phyloP scores from a whole-genome alignment of 495 filamentous ascomycete species.

The Halenospora varia region DNA sequence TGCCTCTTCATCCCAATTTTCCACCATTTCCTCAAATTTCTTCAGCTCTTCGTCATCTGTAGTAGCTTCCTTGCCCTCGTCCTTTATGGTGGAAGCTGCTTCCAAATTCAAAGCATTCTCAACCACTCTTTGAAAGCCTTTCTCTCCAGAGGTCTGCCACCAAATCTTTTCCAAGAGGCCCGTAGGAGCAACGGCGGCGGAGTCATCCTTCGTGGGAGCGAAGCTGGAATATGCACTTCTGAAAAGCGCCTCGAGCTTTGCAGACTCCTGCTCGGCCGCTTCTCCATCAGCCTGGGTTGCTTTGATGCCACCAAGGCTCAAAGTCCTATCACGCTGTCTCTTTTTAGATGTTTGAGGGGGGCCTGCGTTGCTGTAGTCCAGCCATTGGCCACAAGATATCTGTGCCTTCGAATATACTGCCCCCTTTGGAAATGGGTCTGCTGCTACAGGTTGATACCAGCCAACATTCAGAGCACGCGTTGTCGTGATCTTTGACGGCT shows the following conservation, averaged over 20 bases:
- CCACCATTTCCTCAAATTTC: conserved; percentile 18
- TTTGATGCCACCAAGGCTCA: conserved; percentile 62
- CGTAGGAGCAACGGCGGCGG: conserved; percentile 65
- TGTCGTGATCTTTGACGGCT: conserved; percentile 54
- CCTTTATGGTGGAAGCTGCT: conserved; percentile 26
- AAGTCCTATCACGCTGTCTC: conserved; percentile 65
- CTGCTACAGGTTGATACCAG: conserved; percentile 54
- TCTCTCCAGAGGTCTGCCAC: conserved; percentile 76
- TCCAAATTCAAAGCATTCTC: conserved; percentile 31
- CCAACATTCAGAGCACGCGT: conserved; percentile 57
- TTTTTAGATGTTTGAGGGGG: conserved; percentile 56
- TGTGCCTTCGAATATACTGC: conserved; percentile 53
- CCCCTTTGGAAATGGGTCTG: conserved; percentile 25
- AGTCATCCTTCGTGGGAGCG: conserved; percentile 78
- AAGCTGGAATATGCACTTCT: conserved; percentile 84
- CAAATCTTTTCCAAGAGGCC: conserved; percentile 73
- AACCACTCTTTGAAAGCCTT: conserved; percentile 49
- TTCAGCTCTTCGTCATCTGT: conserved; percentile 42
- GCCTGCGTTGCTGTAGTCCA: conserved; percentile 61
- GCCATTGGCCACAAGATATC: conserved; percentile 60
- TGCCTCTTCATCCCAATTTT: conserved; percentile 21
- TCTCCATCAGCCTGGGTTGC: conserved; percentile 39
- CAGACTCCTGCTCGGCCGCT: conserved; percentile 44
- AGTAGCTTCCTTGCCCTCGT: conserved; percentile 30
- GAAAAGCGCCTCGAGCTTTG: conserved; percentile 70